Base-by-base conservation (phyloP, 805 yeast genomes). In the Debaryomyces castellii region DNA sequence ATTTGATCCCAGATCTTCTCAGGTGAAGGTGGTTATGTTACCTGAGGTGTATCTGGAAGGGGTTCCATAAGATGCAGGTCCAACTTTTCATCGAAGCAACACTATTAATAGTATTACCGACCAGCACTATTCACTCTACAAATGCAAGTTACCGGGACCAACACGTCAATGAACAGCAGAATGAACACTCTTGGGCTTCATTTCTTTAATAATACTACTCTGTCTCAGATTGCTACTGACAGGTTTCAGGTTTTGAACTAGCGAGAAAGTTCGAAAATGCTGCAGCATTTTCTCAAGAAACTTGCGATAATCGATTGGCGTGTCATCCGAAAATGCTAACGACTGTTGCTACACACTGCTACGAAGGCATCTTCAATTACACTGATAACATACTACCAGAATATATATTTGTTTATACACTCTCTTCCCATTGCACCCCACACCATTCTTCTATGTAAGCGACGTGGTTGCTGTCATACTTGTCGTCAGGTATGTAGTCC, bases 401-500 rank as follows among this genome's bases (percentile, higher is more conserved):
- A 5, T 25, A 6, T 25, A 7, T 30, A 30, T 30, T 30, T 16
- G 20, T 30, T n/a, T 37, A 37, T 32, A 57, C 62, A 44, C 58
- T 55, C 37, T 62, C 67, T 62, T 89, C 96, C 96, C 96, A 89
- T 62, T 89, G 96, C 10, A 88, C 92, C 27, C 87, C 92, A 40
- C 82, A 83, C 79, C 81, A 83, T 64, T 89, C 96, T 57, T 84
- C 86, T 1, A 82, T 78, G 55, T 88, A 89, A 0, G 89, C 96
- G n/a, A 88, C 90, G 35, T 80, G 78, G 46, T 81, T 71, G 6
- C 68, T 77, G 50, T 86, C 90, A 38, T 81, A 64, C 21, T 47
- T 54, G 45, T 53, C 65, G 27, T 57, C 61, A 5, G 89, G 84
- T 12, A 73, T 65, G 49, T 70, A 80, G 59, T 88, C 95, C 51